A percentile compares a stretch with the other conserved stretches of the same genome.
Conservation (phyloP, 371 early-diverging fungal genomes). For the Blyttiomyces sp. region DNA sequence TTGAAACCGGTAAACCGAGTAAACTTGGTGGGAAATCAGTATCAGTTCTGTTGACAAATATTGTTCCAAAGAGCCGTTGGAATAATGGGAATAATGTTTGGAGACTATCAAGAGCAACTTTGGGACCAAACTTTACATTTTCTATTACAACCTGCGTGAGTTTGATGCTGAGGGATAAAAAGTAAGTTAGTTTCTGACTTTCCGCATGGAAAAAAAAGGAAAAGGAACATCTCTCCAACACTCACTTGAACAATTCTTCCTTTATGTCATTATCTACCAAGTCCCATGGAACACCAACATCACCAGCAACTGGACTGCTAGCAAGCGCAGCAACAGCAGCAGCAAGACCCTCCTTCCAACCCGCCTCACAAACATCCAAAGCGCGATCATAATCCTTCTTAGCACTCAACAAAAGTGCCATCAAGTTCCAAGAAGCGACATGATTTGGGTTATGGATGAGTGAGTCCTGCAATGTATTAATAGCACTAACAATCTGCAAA, state of each 20-base stretch:
- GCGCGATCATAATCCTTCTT: constrained; percentile 62
- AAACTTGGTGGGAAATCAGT: too few relatives aligned
- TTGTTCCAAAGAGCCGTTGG: neutral
- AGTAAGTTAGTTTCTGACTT: neutral
- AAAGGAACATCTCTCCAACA: neutral
- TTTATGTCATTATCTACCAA: constrained; percentile 22
- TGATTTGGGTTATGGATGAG: constrained; percentile 59
- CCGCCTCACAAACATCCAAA: constrained; percentile 70
- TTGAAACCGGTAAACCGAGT: too few relatives aligned
- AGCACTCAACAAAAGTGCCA: constrained; percentile 73
- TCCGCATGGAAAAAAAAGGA: neutral
- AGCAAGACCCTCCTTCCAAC: constrained; percentile 56
- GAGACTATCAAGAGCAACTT: constrained; percentile 28
- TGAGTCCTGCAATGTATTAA: constrained; percentile 58
- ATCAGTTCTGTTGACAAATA: too few relatives aligned
- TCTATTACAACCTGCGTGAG: constrained; percentile 36
- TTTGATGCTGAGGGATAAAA: constrained; percentile 22
- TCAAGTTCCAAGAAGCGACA: constrained; percentile 81
- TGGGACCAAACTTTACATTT: constrained; percentile 22
- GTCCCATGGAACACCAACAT: constrained; percentile 38
- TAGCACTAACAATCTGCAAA: constrained; percentile 62
- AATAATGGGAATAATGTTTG: constrained; percentile 17
- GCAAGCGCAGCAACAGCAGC: neutral
- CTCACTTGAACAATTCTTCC: constrained; percentile 44
- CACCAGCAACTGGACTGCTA: constrained; percentile 3